These are phyloP conservation scores for Leccinum variicolor DNA, from an alignment of 768 basidiomycete genomes.

Conservation along the genomic window DNA sequence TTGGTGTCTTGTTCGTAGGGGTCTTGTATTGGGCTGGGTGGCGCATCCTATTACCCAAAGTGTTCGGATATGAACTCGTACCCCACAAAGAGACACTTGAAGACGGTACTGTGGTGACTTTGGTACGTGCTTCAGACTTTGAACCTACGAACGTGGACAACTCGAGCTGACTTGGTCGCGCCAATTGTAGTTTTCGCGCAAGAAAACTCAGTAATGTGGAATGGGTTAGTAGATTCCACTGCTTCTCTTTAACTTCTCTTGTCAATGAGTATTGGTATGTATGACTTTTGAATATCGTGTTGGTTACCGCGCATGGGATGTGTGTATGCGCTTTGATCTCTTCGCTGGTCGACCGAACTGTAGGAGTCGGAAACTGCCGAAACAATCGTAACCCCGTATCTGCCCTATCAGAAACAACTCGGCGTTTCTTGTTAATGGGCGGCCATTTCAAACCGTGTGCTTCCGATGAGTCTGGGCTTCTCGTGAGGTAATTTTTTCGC, in stretches of 20 bases:
- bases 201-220: background rate
- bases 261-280: background rate
- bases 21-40: conserved; percentile 54
- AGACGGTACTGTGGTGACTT: conserved; percentile 53
- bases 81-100: conserved; percentile 44
- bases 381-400: background rate
- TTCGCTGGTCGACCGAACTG: background rate
- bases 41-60: conserved; percentile 46
- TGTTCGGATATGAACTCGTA: conserved; percentile 47
- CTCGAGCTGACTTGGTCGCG: background rate
- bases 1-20: conserved; percentile 44
- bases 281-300: background rate
- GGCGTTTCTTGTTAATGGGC: background rate
- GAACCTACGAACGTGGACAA: background rate
- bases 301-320: background rate
- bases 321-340: background rate
- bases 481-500: background rate
- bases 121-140: conserved; percentile 35
- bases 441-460: background rate
- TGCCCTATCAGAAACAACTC: background rate
- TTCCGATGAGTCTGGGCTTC: background rate
- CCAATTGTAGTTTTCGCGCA: background rate
- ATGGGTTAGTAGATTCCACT: background rate
- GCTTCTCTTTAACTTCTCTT: background rate
- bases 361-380: background rate